phyloP scores from a whole-genome alignment of 2,329 filamentous ascomycete genomes.

The Biscogniauxia sp. region DNA sequence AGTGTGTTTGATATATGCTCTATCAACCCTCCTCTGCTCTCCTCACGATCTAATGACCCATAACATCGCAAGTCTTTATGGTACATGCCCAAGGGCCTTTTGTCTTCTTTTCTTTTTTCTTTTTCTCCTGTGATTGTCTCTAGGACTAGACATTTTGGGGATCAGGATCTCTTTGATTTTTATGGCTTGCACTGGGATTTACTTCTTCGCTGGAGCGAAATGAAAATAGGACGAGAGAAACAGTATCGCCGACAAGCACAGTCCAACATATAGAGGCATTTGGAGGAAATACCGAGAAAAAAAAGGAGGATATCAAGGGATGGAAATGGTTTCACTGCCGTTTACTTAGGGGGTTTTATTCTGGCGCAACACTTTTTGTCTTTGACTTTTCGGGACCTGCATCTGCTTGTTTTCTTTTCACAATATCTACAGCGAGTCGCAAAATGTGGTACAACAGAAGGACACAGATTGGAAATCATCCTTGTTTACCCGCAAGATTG shows the following conservation, averaged over 20 bases:
- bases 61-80: slow-evolving; percentile 22
- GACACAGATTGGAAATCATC: too few relatives aligned
- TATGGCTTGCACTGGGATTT: slow-evolving; percentile 5
- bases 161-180: not conserved
- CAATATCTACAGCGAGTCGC: too few relatives aligned
- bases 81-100: slow-evolving; percentile 13
- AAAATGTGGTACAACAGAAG: too few relatives aligned
- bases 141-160: slow-evolving; percentile 1
- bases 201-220: slow-evolving; percentile 16
- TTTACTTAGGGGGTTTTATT: slow-evolving; percentile 27
- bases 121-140: slow-evolving; percentile 7
- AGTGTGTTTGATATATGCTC: slow-evolving; percentile 22
- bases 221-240: slow-evolving; percentile 8
- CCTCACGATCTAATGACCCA: slow-evolving; percentile 31
- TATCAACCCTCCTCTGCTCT: slow-evolving; percentile 25
- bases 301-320: slow-evolving; percentile 15
- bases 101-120: slow-evolving; percentile 19
- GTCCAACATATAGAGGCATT: slow-evolving; percentile 7
- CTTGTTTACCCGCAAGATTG: not conserved
- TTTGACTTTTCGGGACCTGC: too few relatives aligned
- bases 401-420: too few relatives aligned
- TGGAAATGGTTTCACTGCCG: slow-evolving; percentile 14
- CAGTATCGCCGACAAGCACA: slow-evolving; percentile 14
- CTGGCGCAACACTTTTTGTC: slow-evolving; percentile 9
- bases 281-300: slow-evolving; percentile 1